Base-by-base conservation (phyloP, 441 rosid species). In the Adansonia grandidieri region DNA sequence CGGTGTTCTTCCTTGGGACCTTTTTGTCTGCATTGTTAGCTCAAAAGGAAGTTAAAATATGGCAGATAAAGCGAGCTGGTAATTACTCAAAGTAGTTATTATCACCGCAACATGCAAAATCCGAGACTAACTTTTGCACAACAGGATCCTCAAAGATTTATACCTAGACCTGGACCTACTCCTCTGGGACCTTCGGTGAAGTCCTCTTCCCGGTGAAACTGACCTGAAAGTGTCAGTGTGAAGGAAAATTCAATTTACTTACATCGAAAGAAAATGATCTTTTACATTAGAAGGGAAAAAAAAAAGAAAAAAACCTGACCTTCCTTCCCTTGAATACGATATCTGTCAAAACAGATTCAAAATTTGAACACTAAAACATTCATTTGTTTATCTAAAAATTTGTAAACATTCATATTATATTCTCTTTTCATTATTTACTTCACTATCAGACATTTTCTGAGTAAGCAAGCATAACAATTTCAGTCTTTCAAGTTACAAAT, bases 101-200 rank as follows among this genome's bases (percentile, higher is more conserved):
- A 69, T 19, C 57, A 37, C n/a, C 50, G 32, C 47, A 63, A 44
- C 57, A 40, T 3, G 66, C 11, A 60, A 63, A 56, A 60, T 68
- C 32, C 54, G 7, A 56, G 58, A 75, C 65, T 67, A n/a, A 53
- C 45, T 22, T 57, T 65, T 45, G 47, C 61, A 56, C 45, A 50
- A 68, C 6, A 68, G 68, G 40, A 70, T 75, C 48, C 24, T 9
- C 71, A 47, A 42, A 64, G 37, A 50, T 11, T 22, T 44, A 77
- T 78, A 56, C 6, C 50, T 72, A 56, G 75, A 88, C 92, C 91
- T 85, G 40, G 92, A 90, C 42, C 87, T 90, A 67, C 90, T 87
- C 70, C 86, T 71, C 51, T 85, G 87, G 11, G 87, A 78, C 81
- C 85, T 83, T 20, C 88, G 85, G 48, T 85, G 79, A n/a, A 71